These are phyloP conservation scores for Plectosphaerella sp. DNA, from an alignment of 2,329 filamentous ascomycete genomes.

Conservation along the genomic window DNA sequence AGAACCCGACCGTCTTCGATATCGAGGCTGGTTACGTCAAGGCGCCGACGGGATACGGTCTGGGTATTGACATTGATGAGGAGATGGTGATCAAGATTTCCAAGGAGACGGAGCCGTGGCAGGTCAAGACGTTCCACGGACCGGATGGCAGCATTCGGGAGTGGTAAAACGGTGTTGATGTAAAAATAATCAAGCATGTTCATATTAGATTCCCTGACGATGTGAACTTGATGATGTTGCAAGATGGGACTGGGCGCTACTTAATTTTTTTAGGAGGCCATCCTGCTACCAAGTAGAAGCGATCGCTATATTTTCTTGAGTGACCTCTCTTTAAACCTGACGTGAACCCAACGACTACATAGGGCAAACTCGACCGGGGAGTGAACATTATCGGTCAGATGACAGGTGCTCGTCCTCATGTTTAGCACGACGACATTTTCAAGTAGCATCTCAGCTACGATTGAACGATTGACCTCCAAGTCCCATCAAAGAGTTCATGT, in stretches of 20 bases:
- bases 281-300: too few species aligned
- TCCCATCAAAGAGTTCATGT: neutral
- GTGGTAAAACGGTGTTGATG: conserved; percentile 36
- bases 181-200: neutral
- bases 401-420: too few species aligned
- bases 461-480: neutral
- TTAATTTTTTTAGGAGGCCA: too few species aligned
- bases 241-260: too few species aligned
- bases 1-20: conserved; percentile 53
- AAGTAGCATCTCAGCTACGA: neutral
- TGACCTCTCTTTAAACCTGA: too few species aligned
- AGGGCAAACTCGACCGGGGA: too few species aligned
- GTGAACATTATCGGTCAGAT: too few species aligned
- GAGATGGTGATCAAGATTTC: conserved; percentile 51
- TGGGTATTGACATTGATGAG: conserved; percentile 63
- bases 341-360: too few species aligned
- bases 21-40: conserved; percentile 54
- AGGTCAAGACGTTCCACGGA: conserved; percentile 51
- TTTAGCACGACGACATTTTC: too few species aligned
- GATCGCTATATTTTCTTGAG: too few species aligned
- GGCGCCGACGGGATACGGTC: conserved; percentile 44
- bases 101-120: conserved; percentile 47
- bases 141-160: conserved; percentile 54
- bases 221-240: too few species aligned
- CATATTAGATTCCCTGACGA: too few species aligned